Percentiles rank a stretch among this genome's conserved stretches.
Evolutionary conservation across 1,284 basidiomycete genomes (phyloP).

Genomic region (Trametes sp.): DNA sequence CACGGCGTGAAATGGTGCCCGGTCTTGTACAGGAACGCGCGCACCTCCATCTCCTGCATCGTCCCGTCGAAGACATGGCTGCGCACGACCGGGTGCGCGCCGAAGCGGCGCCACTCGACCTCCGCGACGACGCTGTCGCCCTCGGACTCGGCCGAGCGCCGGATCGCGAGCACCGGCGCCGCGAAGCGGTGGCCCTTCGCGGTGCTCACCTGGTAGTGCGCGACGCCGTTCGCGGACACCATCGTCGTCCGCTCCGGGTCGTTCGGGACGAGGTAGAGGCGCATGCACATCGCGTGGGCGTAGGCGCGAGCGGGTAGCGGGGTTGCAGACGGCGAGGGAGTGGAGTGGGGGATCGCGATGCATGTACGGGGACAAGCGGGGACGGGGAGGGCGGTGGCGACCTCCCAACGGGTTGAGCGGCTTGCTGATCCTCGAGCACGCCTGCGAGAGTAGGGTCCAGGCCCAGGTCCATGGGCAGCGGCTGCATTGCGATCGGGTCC

Average conservation of each 20-base stretch:
- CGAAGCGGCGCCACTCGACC: constrained; percentile 54
- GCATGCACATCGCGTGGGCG: constrained; percentile 44
- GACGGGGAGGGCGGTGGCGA: neutral
- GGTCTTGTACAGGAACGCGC: constrained; percentile 53
- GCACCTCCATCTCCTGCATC: constrained; percentile 46
- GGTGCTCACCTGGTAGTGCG: constrained; percentile 56
- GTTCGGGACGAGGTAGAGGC: constrained; percentile 58
- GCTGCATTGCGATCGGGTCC: constrained; percentile 18
- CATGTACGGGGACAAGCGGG: neutral
- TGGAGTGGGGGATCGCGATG: neutral
- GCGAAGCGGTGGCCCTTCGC: constrained; percentile 42
- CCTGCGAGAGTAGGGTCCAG: neutral
- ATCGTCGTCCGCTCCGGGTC: constrained; percentile 56
- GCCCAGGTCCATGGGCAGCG: neutral
- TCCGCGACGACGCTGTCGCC: constrained; percentile 54
- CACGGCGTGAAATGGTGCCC: constrained; percentile 53
- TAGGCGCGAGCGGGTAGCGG: neutral
- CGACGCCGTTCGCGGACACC: constrained; percentile 55
- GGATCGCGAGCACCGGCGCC: constrained; percentile 46
- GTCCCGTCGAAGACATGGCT: constrained; percentile 49
- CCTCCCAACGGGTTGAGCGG: constrained; percentile 1
- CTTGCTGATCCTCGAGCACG: constrained; percentile 7
- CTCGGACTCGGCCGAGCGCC: constrained; percentile 46
- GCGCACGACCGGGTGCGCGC: constrained; percentile 51
- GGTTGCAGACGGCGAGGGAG: neutral